Conservation (phyloP, 306 rosid genomes). For the Vigna nakashimae region DNA sequence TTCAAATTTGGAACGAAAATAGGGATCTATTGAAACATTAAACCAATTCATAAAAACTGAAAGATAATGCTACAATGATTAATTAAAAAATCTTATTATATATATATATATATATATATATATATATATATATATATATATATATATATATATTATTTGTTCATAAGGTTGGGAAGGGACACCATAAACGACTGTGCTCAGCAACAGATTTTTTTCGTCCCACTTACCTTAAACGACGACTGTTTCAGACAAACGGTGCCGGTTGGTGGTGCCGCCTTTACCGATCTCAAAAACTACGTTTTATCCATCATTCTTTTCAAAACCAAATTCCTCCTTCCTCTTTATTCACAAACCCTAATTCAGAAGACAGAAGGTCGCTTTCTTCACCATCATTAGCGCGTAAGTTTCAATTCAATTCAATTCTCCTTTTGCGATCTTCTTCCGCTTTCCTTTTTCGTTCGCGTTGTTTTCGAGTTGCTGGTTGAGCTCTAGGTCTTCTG, state of each 20-base stretch:
- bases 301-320: constrained; percentile 25
- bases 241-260: constrained; percentile 38
- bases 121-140: no score
- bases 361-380: not conserved
- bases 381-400: constrained; percentile 19
- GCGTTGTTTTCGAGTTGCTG: not conserved
- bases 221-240: constrained; percentile 43
- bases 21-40: no score
- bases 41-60: no score
- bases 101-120: no score
- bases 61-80: no score
- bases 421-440: constrained; percentile 17
- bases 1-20: no score
- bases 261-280: constrained; percentile 37
- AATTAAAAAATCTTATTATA: no score
- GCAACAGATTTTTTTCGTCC: constrained; percentile 14
- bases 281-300: constrained; percentile 3
- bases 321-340: constrained; percentile 1
- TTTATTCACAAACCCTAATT: constrained; percentile 35
- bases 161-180: no score
- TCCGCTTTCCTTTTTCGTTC: not conserved
- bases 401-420: constrained; percentile 35
- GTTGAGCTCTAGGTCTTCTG: not conserved
- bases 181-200: constrained; percentile 37
- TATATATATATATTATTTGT: no score